Evolutionary conservation across 148 eudicot species (phyloP).

Genomic region (Rhododendron vialii): DNA sequence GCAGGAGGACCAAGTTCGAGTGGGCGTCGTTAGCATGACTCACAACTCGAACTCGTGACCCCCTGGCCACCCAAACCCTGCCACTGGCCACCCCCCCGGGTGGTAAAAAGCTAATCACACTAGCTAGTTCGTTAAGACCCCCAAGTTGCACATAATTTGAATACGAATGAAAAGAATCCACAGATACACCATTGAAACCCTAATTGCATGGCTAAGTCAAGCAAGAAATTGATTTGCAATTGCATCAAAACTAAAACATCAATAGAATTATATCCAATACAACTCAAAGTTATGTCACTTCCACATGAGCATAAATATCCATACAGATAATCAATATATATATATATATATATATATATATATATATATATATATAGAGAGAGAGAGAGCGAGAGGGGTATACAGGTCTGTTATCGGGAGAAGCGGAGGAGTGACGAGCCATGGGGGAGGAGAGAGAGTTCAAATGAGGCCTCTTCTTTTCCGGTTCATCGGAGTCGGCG

Average conservation of each 20-base stretch:
- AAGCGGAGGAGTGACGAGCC: slow-evolving; percentile 65
- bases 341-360: too few relatives aligned
- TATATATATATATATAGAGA: background rate
- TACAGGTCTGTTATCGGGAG: slow-evolving; percentile 63
- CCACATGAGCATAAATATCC: background rate
- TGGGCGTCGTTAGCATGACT: background rate
- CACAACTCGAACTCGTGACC: too few relatives aligned
- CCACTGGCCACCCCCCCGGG: too few relatives aligned
- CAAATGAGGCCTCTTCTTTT: slow-evolving; percentile 62
- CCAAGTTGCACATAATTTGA: background rate
- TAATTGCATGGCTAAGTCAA: background rate
- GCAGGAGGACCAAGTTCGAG: background rate
- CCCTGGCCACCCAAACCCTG: too few relatives aligned
- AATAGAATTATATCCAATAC: background rate
- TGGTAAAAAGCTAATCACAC: background rate
- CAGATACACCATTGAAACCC: background rate
- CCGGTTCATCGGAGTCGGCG: slow-evolving; percentile 49
- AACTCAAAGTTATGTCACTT: background rate
- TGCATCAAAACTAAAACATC: background rate
- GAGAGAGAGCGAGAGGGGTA: background rate
- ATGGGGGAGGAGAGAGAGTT: slow-evolving; percentile 35
- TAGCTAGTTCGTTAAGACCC: background rate
- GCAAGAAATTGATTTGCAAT: background rate
- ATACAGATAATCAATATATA: background rate
- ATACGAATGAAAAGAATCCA: background rate